A percentile compares a stretch with the other conserved stretches of the same genome.
phyloP scores from a whole-genome alignment of 2,329 filamentous ascomycete species.

The Neocucurbitaria cava region DNA sequence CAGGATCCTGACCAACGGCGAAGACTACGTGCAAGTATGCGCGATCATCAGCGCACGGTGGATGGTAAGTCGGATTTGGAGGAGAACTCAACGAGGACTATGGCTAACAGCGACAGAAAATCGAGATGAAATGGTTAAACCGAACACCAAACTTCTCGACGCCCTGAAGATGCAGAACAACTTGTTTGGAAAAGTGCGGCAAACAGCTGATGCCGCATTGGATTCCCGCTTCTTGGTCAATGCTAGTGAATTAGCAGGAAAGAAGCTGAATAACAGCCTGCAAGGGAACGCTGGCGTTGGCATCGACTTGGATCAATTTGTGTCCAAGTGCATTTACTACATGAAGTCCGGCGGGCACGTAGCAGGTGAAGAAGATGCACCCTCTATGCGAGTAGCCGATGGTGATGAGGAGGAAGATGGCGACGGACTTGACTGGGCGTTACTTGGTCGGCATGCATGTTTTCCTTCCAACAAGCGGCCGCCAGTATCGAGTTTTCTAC shows the following conservation, averaged over 20 bases:
- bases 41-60: slow-evolving; percentile 69
- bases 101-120: slow-evolving; percentile 64
- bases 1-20: slow-evolving; percentile 79
- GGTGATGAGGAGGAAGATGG: slow-evolving; percentile 70
- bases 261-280: slow-evolving; percentile 76
- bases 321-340: slow-evolving; percentile 86
- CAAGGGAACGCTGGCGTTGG: slow-evolving; percentile 76
- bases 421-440: slow-evolving; percentile 81
- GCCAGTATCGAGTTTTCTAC: slow-evolving; percentile 79
- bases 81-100: background rate
- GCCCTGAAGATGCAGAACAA: slow-evolving; percentile 71
- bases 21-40: slow-evolving; percentile 70
- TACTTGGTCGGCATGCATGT: slow-evolving; percentile 79
- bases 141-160: slow-evolving; percentile 70
- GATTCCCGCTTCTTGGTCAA: slow-evolving; percentile 87
- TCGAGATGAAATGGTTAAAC: slow-evolving; percentile 72
- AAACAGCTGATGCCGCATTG: slow-evolving; percentile 88
- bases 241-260: slow-evolving; percentile 79
- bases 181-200: slow-evolving; percentile 73
- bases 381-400: slow-evolving; percentile 57
- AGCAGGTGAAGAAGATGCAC: slow-evolving; percentile 58
- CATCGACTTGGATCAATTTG: slow-evolving; percentile 88
- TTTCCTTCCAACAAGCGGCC: slow-evolving; percentile 76
- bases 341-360: slow-evolving; percentile 71
- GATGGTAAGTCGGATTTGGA: slow-evolving; percentile 51